These are phyloP conservation scores for Tulasnella sp. DNA, from an alignment of 768 basidiomycete genomes.

Conservation along the genomic window DNA sequence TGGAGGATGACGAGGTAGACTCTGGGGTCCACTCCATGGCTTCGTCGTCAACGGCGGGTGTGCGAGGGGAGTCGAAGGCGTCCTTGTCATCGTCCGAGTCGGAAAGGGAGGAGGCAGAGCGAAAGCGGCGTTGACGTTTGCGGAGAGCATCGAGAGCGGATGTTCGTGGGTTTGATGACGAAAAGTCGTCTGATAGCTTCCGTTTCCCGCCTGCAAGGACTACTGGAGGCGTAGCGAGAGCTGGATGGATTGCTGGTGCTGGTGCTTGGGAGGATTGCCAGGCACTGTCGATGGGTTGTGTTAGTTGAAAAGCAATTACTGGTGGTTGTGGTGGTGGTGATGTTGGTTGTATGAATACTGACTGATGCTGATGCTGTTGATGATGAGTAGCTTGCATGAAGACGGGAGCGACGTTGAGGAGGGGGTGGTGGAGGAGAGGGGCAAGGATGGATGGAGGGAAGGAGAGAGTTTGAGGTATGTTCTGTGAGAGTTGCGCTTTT, in stretches of 20 bases:
- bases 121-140: slow-evolving; percentile 24
- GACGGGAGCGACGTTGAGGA: neutral
- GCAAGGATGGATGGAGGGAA: neutral
- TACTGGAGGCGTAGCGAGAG: neutral
- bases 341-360: slow-evolving; percentile 1
- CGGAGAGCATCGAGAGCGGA: slow-evolving; percentile 21
- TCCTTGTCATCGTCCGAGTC: slow-evolving; percentile 30
- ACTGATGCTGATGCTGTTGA: slow-evolving; percentile 3
- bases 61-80: neutral
- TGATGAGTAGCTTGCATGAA: slow-evolving; percentile 15
- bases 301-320: neutral
- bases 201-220: neutral
- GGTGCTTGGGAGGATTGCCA: neutral
- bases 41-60: slow-evolving; percentile 4
- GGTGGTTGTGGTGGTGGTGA: neutral
- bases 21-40: slow-evolving; percentile 30
- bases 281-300: slow-evolving; percentile 4
- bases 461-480: slow-evolving; percentile 13
- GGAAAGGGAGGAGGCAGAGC: slow-evolving; percentile 13
- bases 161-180: neutral
- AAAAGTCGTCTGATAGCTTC: slow-evolving; percentile 2
- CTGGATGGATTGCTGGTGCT: slow-evolving; percentile 1
- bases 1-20: neutral
- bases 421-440: neutral
- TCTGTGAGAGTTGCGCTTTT: slow-evolving; percentile 15